These are phyloP conservation scores for Apium graveolens DNA, from an alignment of 129 eudicot genomes.

Conservation along the genomic window DNA sequence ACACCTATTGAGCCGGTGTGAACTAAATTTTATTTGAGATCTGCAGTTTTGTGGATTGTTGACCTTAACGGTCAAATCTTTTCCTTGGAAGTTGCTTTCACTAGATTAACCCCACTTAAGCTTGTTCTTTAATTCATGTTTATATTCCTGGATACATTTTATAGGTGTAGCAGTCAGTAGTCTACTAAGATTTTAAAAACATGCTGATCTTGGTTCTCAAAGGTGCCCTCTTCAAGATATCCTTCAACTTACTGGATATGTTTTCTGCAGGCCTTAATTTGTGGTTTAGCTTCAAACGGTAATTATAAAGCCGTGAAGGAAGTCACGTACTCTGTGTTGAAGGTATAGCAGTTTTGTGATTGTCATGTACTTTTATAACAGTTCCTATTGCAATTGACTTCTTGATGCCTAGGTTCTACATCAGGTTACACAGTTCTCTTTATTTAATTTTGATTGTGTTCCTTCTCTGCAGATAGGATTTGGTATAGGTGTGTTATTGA, in stretches of 20 bases:
- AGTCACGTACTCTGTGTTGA: constrained; percentile 53
- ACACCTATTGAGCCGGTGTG: background rate
- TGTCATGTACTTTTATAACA: background rate
- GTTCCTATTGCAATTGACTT: background rate
- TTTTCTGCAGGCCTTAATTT: constrained; percentile 66
- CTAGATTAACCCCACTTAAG: background rate
- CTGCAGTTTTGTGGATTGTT: background rate
- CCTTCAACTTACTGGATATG: background rate
- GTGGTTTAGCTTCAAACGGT: constrained; percentile 64
- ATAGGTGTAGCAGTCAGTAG: background rate
- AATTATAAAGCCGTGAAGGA: constrained; percentile 70
- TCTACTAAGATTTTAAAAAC: background rate
- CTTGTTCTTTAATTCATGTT: background rate
- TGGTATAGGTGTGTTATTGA: constrained; percentile 50
- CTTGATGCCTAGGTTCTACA: background rate
- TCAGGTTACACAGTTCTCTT: background rate
- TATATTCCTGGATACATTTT: background rate
- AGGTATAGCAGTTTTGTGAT: constrained; percentile 28
- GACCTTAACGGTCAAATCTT: background rate
- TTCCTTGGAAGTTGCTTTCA: background rate
- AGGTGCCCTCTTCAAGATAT: background rate
- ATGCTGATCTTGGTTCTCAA: background rate
- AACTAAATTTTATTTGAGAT: background rate
- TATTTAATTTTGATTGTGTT: background rate
- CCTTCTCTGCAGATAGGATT: constrained; percentile 56